Evolutionary conservation across 768 basidiomycete genomes (phyloP).

Genomic region (Psilocybe cyanescens): DNA sequence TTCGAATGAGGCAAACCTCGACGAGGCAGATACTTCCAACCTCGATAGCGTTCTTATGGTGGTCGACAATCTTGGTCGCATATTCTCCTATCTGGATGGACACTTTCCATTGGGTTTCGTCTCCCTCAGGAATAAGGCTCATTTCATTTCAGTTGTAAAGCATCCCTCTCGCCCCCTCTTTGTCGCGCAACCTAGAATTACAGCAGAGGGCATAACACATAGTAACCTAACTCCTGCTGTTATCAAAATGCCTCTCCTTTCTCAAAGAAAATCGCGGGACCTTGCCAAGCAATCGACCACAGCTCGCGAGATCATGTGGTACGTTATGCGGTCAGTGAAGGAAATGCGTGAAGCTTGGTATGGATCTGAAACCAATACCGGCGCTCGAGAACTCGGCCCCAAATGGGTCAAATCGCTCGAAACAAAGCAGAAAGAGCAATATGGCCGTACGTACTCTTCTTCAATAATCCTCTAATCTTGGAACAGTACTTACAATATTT

Average conservation of each 20-base stretch:
- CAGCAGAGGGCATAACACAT: conserved; percentile 24
- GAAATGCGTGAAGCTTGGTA: conserved; percentile 79
- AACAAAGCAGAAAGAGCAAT: conserved; percentile 64
- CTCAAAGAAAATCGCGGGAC: conserved; percentile 59
- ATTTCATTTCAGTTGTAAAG: conserved; percentile 48
- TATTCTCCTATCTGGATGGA: conserved; percentile 77
- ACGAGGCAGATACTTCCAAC: conserved; percentile 56
- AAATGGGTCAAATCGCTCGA: conserved; percentile 75
- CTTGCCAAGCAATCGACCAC: conserved; percentile 73
- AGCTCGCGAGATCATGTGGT: conserved; percentile 73
- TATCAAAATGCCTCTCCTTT: conserved; percentile 62
- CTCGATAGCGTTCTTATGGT: conserved; percentile 68
- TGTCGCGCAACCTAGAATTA: conserved; percentile 45
- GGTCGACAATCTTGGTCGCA: conserved; percentile 57
- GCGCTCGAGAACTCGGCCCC: conserved; percentile 73
- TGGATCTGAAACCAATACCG: conserved; percentile 65
- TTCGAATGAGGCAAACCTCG: conserved; percentile 31
- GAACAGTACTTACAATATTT: conserved; percentile 14
- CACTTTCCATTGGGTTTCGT: conserved; percentile 70
- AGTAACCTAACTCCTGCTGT: conserved; percentile 47
- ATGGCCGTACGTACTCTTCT: conserved; percentile 53
- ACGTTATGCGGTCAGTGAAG: conserved; percentile 67
- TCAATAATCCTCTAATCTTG: conserved; percentile 1
- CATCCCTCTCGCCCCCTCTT: conserved; percentile 50
- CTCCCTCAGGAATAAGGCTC: conserved; percentile 33